These are phyloP conservation scores for Allomyces arbusculus DNA, from an alignment of 192 early-diverging fungal genomes.

Conservation along the genomic window DNA sequence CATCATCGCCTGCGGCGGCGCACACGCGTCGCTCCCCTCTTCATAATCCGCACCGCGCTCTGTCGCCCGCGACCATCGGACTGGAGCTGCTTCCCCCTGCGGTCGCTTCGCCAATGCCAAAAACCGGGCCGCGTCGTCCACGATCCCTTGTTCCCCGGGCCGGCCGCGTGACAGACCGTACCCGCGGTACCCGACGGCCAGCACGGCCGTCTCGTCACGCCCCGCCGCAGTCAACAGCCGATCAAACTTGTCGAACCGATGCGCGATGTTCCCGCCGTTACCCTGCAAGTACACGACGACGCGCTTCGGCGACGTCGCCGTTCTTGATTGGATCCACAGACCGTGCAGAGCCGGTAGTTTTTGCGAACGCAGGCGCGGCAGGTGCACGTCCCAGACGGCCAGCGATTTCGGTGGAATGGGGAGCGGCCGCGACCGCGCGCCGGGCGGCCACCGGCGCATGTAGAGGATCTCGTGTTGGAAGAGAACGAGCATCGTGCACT, in stretches of 20 bases:
- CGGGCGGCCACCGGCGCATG: constrained; percentile 14
- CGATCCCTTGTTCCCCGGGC: constrained; percentile 13
- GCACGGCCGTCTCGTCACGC: constrained; percentile 6
- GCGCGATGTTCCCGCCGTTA: constrained; percentile 20
- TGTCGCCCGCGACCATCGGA: too few species aligned
- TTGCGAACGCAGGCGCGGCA: constrained; percentile 3
- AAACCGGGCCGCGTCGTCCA: constrained; percentile 6
- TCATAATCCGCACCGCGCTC: too few species aligned
- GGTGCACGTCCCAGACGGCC: constrained; percentile 1
- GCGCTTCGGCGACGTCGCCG: neutral
- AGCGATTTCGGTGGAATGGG: neutral
- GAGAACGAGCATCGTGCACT: constrained; percentile 15
- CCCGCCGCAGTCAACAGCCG: constrained; percentile 1
- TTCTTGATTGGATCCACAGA: constrained; percentile 1
- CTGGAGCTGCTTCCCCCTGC: neutral
- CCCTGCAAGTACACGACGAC: constrained; percentile 23
- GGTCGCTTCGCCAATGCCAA: neutral
- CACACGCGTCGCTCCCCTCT: neutral
- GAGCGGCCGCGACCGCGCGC: constrained; percentile 7
- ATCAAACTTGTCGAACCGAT: constrained; percentile 12
- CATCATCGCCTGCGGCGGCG: constrained; percentile 8
- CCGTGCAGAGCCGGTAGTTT: neutral
- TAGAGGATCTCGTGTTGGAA: constrained; percentile 25
- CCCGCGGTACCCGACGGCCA: constrained; percentile 15
- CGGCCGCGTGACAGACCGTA: constrained; percentile 13